phyloP scores from a whole-genome alignment of 768 basidiomycete species.

The Candolleomyces eurysporus region DNA sequence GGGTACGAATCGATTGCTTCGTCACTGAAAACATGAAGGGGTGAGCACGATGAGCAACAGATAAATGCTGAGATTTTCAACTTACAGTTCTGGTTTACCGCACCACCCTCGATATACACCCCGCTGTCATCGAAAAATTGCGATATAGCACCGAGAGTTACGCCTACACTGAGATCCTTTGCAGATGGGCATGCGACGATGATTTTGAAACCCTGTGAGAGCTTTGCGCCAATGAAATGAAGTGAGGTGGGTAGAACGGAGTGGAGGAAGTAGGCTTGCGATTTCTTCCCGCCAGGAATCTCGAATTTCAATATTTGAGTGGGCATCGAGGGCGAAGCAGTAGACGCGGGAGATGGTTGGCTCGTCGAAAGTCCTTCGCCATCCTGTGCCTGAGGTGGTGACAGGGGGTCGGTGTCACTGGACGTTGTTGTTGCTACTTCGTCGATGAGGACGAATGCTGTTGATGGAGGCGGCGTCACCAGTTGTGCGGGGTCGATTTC shows the following conservation, averaged over 20 bases:
- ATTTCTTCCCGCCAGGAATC: slow-evolving; percentile 1
- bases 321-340: neutral
- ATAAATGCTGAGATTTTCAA: neutral
- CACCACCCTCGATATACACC: neutral
- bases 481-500: neutral
- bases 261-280: slow-evolving; percentile 10
- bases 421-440: neutral
- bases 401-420: neutral
- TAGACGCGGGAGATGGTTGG: too few relatives aligned
- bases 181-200: slow-evolving; percentile 58
- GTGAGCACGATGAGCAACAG: neutral
- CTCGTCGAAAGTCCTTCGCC: too few relatives aligned
- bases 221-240: slow-evolving; percentile 39
- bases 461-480: neutral
- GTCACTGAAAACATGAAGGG: slow-evolving; percentile 6
- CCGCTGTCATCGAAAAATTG: slow-evolving; percentile 59
- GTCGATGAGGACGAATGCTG: slow-evolving; percentile 29
- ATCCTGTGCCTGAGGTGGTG: neutral
- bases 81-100: neutral
- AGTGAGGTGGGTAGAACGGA: slow-evolving; percentile 11
- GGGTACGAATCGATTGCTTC: slow-evolving; percentile 66
- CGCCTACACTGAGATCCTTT: slow-evolving; percentile 61
- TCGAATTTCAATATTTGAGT: slow-evolving; percentile 3
- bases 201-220: slow-evolving; percentile 34
- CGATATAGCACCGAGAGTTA: slow-evolving; percentile 58